Evolutionary conservation across 2,329 filamentous ascomycete genomes (phyloP), one percentile per base, ranked within the genome.

Genomic region (Arthrobotrys pseudoclavata): DNA sequence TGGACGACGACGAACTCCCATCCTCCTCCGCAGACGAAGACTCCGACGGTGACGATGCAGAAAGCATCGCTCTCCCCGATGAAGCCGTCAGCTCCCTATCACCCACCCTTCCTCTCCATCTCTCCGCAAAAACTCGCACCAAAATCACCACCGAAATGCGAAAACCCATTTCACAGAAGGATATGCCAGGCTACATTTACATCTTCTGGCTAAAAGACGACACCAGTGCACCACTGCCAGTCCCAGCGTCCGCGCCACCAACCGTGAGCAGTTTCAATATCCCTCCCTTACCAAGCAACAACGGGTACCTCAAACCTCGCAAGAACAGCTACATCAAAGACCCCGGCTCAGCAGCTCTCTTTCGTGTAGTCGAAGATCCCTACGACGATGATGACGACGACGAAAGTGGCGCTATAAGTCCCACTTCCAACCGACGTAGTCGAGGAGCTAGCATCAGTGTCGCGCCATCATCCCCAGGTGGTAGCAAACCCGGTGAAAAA

Each of bases 151-250:
- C 91, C 1, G 94, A 98, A 83, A 87, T 98, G 9, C 89, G 84
- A 83, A 96, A 88, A 86, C 93, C 87, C 0, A 88, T 94, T 53
- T 94, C 93, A 0, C 86, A 89, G 22, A 85, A 87, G 67, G 92
- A 96, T 80, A 92, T 96, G 80, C 86, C 91, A 12, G 96, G 96
- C 42, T 99, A 96, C 85, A 98, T 99, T 80, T 99, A 99, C 87
- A 97, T 99, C 84, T 99, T 98, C 87, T 97, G 95, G 94, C 87
- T 97, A 22, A 97, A 93, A 0, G 90, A 93, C 34, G 86, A 88
- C 89, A 20, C 86, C 88, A 7, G 87, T 88, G 10, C 85, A 92
- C 60, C 86, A 91, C 48, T 87, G 89, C 0, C 85, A 87, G 1
- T 82, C 85, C 50, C 84, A 83, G 5, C 80, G 69, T 18, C 81